Evolutionary conservation across 2,329 filamentous ascomycete genomes (phyloP).

Genomic region (Fusarium illudens): DNA sequence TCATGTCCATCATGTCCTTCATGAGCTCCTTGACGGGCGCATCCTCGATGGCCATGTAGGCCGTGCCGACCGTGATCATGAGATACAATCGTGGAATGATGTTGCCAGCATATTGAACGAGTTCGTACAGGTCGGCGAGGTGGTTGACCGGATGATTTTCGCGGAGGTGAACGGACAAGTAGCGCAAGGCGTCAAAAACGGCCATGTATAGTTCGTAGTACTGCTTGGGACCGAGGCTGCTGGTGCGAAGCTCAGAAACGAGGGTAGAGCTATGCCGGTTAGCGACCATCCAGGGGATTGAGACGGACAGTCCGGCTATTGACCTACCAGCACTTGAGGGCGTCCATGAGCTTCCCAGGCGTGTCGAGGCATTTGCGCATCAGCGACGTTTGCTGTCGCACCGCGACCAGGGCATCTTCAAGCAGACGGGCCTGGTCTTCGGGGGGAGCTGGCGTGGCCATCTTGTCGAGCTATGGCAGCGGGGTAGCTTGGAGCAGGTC

Average conservation of each 20-base stretch:
- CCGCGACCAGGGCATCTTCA: constrained; percentile 94
- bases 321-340: constrained; percentile 96
- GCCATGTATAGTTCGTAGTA: constrained; percentile 99
- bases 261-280: constrained; percentile 79
- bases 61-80: constrained; percentile 99
- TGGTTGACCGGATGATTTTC: constrained; percentile 98
- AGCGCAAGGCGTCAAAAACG: constrained; percentile 96
- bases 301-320: background rate
- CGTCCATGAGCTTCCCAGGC: constrained; percentile 99
- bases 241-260: constrained; percentile 97
- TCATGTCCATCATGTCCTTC: constrained; percentile 99
- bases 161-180: constrained; percentile 94
- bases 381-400: constrained; percentile 94
- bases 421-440: constrained; percentile 91
- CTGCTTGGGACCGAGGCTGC: constrained; percentile 97
- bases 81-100: constrained; percentile 96
- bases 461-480: constrained; percentile 44
- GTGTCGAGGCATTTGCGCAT: constrained; percentile 99
- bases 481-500: constrained; percentile 45
- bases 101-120: constrained; percentile 98
- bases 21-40: constrained; percentile 99
- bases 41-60: constrained; percentile 98
- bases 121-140: constrained; percentile 95
- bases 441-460: constrained; percentile 67
- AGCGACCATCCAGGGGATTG: constrained; percentile 22